phyloP scores from a whole-genome alignment of 2,329 filamentous ascomycete genomes.

The Aspergillus tanneri region DNA sequence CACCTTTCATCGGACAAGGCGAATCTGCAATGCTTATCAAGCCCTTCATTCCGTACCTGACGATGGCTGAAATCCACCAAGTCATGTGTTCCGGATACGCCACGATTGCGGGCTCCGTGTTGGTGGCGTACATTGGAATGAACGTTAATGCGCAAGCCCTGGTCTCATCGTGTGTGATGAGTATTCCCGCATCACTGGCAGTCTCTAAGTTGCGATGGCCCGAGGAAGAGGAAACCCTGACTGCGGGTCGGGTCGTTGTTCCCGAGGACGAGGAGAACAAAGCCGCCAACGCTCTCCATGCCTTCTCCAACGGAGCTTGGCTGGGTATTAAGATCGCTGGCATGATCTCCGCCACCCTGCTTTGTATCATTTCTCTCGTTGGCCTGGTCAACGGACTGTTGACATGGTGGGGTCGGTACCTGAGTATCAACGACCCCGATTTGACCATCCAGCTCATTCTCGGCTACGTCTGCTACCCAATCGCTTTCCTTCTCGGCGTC shows the following conservation, averaged over 20 bases:
- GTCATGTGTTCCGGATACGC: constrained; percentile 91
- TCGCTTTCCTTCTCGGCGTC: constrained; percentile 80
- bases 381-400: constrained; percentile 73
- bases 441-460: constrained; percentile 73
- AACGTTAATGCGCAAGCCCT: constrained; percentile 82
- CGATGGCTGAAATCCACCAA: constrained; percentile 84
- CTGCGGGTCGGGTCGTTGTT: constrained; percentile 75
- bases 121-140: constrained; percentile 81
- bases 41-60: constrained; percentile 82
- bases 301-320: constrained; percentile 82
- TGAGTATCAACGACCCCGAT: constrained; percentile 68
- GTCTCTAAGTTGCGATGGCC: constrained; percentile 88
- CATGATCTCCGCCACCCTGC: constrained; percentile 75
- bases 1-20: constrained; percentile 90
- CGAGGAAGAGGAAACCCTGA: constrained; percentile 82
- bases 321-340: constrained; percentile 82
- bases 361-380: constrained; percentile 78
- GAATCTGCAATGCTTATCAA: constrained; percentile 91
- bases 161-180: constrained; percentile 92
- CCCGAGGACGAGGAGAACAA: constrained; percentile 71
- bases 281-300: constrained; percentile 78
- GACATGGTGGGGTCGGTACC: constrained; percentile 79
- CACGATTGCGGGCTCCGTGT: constrained; percentile 83
- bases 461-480: constrained; percentile 73
- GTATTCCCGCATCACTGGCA: constrained; percentile 84